Conservation (phyloP, 2,329 filamentous ascomycete species). For the Pseudogymnoascus sp. region DNA sequence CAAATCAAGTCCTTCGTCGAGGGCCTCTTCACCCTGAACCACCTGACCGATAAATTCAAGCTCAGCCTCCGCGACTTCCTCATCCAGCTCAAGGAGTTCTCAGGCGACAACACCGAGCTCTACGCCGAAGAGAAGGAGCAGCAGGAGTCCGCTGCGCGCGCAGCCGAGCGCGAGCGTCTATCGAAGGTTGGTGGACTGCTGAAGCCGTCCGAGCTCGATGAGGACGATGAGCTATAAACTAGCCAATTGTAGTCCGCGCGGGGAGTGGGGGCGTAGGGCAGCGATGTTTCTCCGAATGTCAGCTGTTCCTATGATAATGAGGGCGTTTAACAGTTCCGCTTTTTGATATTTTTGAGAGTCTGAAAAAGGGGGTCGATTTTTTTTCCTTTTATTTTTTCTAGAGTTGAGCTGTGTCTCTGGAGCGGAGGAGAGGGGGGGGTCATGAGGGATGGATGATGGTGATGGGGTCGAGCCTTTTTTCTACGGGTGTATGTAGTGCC, state of each 20-base stretch:
- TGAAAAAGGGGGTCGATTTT: not conserved
- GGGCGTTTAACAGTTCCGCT: not conserved
- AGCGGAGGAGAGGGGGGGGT: not conserved
- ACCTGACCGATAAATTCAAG: slow-evolving; percentile 89
- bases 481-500: slow-evolving; percentile 4
- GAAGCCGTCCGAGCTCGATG: slow-evolving; percentile 93
- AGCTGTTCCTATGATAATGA: slow-evolving; percentile 6
- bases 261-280: not conserved
- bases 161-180: slow-evolving; percentile 80
- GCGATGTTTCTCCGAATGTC: not conserved
- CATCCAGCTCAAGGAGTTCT: slow-evolving; percentile 93
- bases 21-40: slow-evolving; percentile 79
- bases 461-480: not conserved
- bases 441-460: not conserved
- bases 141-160: slow-evolving; percentile 74
- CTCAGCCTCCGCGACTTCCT: slow-evolving; percentile 93
- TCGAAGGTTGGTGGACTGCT: slow-evolving; percentile 93
- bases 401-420: not conserved
- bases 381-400: not conserved
- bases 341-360: not conserved
- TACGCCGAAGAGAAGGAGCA: slow-evolving; percentile 93
- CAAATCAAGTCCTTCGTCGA: slow-evolving; percentile 90
- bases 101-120: slow-evolving; percentile 88
- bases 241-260: slow-evolving; percentile 23
- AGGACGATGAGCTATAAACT: slow-evolving; percentile 83